Base-by-base conservation (phyloP, 1,284 basidiomycete genomes). In the Sporisorium exsertum region DNA sequence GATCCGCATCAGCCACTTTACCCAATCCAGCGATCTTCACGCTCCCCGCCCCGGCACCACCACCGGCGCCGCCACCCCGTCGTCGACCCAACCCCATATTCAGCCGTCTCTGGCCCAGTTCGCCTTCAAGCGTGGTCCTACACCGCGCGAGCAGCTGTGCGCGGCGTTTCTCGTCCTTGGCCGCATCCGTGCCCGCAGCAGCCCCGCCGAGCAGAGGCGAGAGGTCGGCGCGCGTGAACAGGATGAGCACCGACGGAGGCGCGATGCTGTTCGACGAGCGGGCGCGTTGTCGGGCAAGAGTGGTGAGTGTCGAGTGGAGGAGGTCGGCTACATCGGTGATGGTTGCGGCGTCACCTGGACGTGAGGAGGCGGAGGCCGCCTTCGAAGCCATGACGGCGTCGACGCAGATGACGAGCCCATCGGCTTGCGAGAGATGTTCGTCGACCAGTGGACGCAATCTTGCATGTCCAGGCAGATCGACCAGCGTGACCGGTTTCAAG, bases 381-480 rank as follows among this genome's bases (percentile, higher is more conserved):
- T 82, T 79, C 49, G 80, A 80, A 12, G 82, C 81, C 47, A 64
- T 74, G 37, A 74, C 70, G 15, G 83, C 75, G 43, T 84, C 83
- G n/a, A 84, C 50, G 64, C 83, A 84, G 69, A 83, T 77, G 16
- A 84, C 80, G 18, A 84, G 32, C 9, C 68, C 78, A 22, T 84
- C 83, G 4, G 77, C 81, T 26, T 72, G 64, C 37, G 45, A 35
- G 27, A 82, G 52, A 16, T 75, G 63, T 26, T 80, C 78, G 27
- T 72, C 71, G 4, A 74, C 72, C n/a, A 74, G 54, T 7, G 72
- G 67, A 10, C 82, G 67, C 15, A 84, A 55, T 3, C 83, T 55
- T 4, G 82, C 76, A 53, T 84, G 83, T 10, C 83, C 83, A 0
- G 83, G 83, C 35, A 82, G 52, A 35, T 84, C 83, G 15, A 83